These are phyloP conservation scores for Pseudonectria buxi DNA, from an alignment of 2,329 filamentous ascomycete genomes.

Conservation along the genomic window DNA sequence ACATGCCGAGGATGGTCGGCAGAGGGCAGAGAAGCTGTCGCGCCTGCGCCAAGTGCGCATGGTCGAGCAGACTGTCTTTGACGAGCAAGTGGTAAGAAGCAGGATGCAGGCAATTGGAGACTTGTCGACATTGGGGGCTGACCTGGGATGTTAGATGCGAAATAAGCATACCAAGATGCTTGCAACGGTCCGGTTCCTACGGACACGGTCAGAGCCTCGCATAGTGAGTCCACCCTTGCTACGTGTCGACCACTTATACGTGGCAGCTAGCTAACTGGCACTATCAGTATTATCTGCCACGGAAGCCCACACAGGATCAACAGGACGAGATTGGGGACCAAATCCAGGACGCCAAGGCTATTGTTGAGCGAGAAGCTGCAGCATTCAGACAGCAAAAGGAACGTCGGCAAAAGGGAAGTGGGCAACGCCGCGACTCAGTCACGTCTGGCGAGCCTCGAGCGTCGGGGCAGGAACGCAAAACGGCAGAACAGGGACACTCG, in stretches of 20 bases:
- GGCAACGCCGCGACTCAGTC: constrained; percentile 1
- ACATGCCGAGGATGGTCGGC: constrained; percentile 62
- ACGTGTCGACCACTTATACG: not conserved
- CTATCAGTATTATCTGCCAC: constrained; percentile 75
- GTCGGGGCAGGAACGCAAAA: constrained; percentile 6
- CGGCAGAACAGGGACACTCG: not conserved
- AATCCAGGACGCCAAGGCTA: constrained; percentile 55
- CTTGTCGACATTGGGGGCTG: constrained; percentile 3
- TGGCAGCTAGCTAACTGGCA: constrained; percentile 5
- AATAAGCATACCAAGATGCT: constrained; percentile 67
- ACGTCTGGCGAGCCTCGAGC: constrained; percentile 10
- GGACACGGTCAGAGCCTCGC: constrained; percentile 63
- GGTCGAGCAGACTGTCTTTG: constrained; percentile 66
- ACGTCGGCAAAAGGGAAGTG: constrained; percentile 27
- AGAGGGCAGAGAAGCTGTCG: constrained; percentile 58
- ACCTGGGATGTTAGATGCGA: constrained; percentile 56
- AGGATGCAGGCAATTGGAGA: not conserved
- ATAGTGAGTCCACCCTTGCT: constrained; percentile 52
- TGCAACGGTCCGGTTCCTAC: constrained; percentile 64
- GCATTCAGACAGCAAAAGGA: constrained; percentile 51
- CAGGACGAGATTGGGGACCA: constrained; percentile 66
- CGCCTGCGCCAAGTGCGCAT: constrained; percentile 54
- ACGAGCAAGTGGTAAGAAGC: constrained; percentile 65
- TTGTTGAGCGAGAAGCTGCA: constrained; percentile 57
- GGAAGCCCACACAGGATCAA: constrained; percentile 64